Evolutionary conservation across 306 rosid species (phyloP).

Genomic region (Trifolium dubium): DNA sequence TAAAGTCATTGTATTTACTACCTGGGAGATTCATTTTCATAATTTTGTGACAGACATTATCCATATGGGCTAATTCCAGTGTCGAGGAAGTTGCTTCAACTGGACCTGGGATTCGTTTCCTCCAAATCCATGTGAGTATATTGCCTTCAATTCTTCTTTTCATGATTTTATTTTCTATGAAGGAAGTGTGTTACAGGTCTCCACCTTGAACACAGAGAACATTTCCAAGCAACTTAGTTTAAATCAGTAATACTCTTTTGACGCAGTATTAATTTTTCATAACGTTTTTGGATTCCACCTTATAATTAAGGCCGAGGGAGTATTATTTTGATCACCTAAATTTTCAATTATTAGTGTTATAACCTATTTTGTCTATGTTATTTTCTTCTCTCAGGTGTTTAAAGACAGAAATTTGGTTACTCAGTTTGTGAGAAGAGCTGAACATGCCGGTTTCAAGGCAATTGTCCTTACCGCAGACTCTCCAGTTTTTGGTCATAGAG

Average conservation of each 20-base stretch:
- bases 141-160: slow-evolving; percentile 8
- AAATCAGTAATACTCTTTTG: slow-evolving; percentile 26
- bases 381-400: slow-evolving; percentile 55
- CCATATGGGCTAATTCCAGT: slow-evolving; percentile 89
- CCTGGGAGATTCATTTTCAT: slow-evolving; percentile 21
- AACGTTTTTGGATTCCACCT: neutral
- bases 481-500: slow-evolving; percentile 89
- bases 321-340: neutral
- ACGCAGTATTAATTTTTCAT: neutral
- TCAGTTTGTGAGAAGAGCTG: slow-evolving; percentile 94
- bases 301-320: too few species aligned
- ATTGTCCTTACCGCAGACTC: slow-evolving; percentile 93
- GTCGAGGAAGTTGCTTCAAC: slow-evolving; percentile 96
- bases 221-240: slow-evolving; percentile 3
- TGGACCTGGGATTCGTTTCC: slow-evolving; percentile 96
- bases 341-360: slow-evolving; percentile 10
- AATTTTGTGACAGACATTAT: slow-evolving; percentile 63
- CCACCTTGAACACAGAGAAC: neutral
- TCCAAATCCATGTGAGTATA: slow-evolving; percentile 79
- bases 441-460: slow-evolving; percentile 95
- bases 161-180: slow-evolving; percentile 12
- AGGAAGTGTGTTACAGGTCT: slow-evolving; percentile 16
- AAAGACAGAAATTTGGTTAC: slow-evolving; percentile 76
- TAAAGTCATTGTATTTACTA: neutral
- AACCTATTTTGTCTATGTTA: slow-evolving; percentile 4